Percentiles rank a stretch among this genome's conserved stretches.
Evolutionary conservation across 176 grass and related monocot genomes (phyloP).

Genomic region (Tuctoria greenei): DNA sequence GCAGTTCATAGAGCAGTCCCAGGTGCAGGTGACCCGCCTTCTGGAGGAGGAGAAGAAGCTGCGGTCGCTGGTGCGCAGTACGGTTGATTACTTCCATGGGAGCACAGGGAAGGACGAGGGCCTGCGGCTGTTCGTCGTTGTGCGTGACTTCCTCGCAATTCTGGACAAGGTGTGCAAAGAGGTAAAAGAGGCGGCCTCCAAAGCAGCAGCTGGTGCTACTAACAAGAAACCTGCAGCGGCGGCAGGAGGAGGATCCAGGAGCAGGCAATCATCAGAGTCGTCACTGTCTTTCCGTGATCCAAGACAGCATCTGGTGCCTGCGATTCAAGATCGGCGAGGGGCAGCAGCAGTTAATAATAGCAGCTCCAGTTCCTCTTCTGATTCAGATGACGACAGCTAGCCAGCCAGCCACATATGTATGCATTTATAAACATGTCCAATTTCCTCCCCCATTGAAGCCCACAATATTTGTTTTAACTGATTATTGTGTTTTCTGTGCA

Average conservation of each 20-base stretch:
- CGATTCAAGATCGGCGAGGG: constrained; percentile 51
- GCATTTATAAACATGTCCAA: too few species aligned
- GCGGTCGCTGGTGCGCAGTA: constrained; percentile 58
- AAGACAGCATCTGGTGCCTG: constrained; percentile 54
- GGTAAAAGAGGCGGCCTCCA: constrained; percentile 53
- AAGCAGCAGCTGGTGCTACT: background rate
- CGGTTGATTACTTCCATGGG: constrained; percentile 80
- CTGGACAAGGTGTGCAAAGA: constrained; percentile 85
- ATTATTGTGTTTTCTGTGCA: too few species aligned
- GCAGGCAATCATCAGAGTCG: constrained; percentile 24
- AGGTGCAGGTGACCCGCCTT: constrained; percentile 52
- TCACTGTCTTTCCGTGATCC: constrained; percentile 47
- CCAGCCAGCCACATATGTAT: background rate
- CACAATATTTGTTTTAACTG: too few species aligned
- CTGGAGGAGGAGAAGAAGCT: constrained; percentile 75
- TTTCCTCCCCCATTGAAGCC: too few species aligned
- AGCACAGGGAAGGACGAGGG: constrained; percentile 77
- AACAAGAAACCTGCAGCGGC: constrained; percentile 36
- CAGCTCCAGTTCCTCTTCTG: constrained; percentile 50
- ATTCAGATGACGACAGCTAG: constrained; percentile 23
- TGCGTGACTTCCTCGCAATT: constrained; percentile 72
- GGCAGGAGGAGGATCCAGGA: background rate
- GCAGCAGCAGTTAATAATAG: too few species aligned
- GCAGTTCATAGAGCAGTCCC: constrained; percentile 57
- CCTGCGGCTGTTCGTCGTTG: constrained; percentile 65